Evolutionary conservation across 2,329 filamentous ascomycete genomes (phyloP), one percentile per base, ranked within the genome.

Genomic region (Verticillium nubilum): DNA sequence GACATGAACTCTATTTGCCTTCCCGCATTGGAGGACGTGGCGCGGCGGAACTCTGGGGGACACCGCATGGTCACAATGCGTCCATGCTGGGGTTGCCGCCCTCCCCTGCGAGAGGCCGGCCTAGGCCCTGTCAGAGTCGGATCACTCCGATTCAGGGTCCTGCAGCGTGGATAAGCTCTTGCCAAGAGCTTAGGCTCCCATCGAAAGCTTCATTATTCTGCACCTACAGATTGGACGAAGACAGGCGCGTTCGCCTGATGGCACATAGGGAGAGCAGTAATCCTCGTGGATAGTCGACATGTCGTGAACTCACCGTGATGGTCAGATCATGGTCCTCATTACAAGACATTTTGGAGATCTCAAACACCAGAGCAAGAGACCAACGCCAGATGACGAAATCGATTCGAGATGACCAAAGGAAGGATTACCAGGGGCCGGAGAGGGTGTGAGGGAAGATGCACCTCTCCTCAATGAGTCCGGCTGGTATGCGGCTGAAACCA

Each of bases 381-480:
- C 19, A 19, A 13, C n/a, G 12, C 42, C 19, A 33, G 13, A 19
- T 54, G n/a, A 23, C 26, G 27, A 31, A 31, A 33, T 17, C n/a
- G 19, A 31, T 6, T 31, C 28, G 17, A 25, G 52, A 54, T 31
- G 52, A 23, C 52, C 52, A 23, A 33, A 54, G 19, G 27, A 33
- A 54, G 52, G 9, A 13, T 19, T 54, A 50, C 25, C 42, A 50
- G 42, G 42, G 42, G 52, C 23, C 33, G 17, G 26, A 31, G 28
- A 33, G 52, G 52, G 52, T 54, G 52, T 54, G 52, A 33, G 52
- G 52, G 19, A 56, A 37, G 25, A 58, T 33, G 56, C 29, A 54
- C 50, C 23, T 17, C 17, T n/a, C 27, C 26, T 54, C 56, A 31
- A 57, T 33, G 13, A 26, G 23, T 3, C 35, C 54, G n/a, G 7